Base-by-base conservation (phyloP, 495 filamentous ascomycete genomes). In the Penicillium bovifimosum region DNA sequence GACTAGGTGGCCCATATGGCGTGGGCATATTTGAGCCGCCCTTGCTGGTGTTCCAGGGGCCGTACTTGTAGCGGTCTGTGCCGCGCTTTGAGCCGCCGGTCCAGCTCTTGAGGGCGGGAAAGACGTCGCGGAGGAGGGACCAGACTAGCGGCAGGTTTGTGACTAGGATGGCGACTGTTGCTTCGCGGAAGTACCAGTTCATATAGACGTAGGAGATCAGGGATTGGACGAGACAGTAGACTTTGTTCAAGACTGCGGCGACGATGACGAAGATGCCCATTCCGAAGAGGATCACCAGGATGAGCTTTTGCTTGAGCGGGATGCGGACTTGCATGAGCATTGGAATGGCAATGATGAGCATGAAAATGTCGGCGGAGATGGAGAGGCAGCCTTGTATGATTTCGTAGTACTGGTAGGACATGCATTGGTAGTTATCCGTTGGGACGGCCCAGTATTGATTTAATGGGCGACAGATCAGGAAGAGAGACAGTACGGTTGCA, bases 141-240 rank as follows among this genome's bases (percentile, higher is more conserved):
- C 83, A 86, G 52, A 80, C 72, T 50, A 83, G 80, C 0, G 85
- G 85, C 3, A 87, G 67, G 56, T 86, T 87, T 48, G 81, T 79
- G 11, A 86, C 81, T 9, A 85, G 70, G 34, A 86, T 72, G 3
- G 83, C 81, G 4, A 84, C 85, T 5, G 76, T 77, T 14, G 78
- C 78, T 77, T 88, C 84, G n/a, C 85, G 81, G 57, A 80, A 75
- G 63, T 88, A 87, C 85, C 85, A 88, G 63, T 79, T 84, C 52
- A 81, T 81, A 76, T 84, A 86, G 44, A 79, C 67, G 36, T 75
- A 71, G 31, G 70, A 73, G 48, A 78, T 71, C 8, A 76, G 63
- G 4, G 58, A 54, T 2, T 72, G 71, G 16, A 79, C 77, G 55
- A 88, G 81, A 42, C 77, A 83, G 72, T 86, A 87, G 55, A 82